Evolutionary conservation across 768 basidiomycete genomes (phyloP).

Genomic region (Mycena vulgaris): DNA sequence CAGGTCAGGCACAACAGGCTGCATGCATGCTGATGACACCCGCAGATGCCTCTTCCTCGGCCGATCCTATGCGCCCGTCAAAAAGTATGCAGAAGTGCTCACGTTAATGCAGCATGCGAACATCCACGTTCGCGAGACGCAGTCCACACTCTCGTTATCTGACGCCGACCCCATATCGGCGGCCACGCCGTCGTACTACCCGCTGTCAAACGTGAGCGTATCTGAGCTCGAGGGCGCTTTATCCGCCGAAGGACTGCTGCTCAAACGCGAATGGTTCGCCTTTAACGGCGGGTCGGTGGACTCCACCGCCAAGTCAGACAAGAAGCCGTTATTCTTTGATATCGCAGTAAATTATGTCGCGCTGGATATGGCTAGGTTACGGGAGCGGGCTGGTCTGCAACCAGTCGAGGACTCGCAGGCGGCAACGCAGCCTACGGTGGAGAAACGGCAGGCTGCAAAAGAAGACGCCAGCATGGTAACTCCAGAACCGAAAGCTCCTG

Average conservation of each 20-base stretch:
- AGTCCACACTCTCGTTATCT: slow-evolving; percentile 65
- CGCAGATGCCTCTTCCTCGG: slow-evolving; percentile 83
- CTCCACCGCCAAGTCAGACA: slow-evolving; percentile 64
- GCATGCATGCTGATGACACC: slow-evolving; percentile 5
- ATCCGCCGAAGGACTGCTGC: slow-evolving; percentile 59
- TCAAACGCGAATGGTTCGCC: slow-evolving; percentile 86
- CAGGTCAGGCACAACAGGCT: slow-evolving; percentile 4
- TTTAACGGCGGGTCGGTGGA: slow-evolving; percentile 77
- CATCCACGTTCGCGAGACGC: slow-evolving; percentile 83
- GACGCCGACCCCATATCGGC: slow-evolving; percentile 61
- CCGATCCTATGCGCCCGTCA: slow-evolving; percentile 78
- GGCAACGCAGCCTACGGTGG: slow-evolving; percentile 46
- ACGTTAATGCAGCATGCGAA: slow-evolving; percentile 79
- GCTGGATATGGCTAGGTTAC: slow-evolving; percentile 84
- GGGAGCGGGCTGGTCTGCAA: slow-evolving; percentile 79
- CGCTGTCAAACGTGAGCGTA: slow-evolving; percentile 61
- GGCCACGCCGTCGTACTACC: slow-evolving; percentile 68
- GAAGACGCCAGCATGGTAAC: slow-evolving; percentile 71
- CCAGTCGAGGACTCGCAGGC: slow-evolving; percentile 44
- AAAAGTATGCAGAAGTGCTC: slow-evolving; percentile 82
- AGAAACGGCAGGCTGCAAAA: slow-evolving; percentile 66
- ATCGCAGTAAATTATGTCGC: slow-evolving; percentile 94
- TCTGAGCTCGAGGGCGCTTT: slow-evolving; percentile 69
- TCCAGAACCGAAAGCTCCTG: slow-evolving; percentile 64
- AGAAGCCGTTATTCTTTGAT: slow-evolving; percentile 95